Evolutionary conservation across 441 rosid species (phyloP).

Genomic region (Erodium moschatum): DNA sequence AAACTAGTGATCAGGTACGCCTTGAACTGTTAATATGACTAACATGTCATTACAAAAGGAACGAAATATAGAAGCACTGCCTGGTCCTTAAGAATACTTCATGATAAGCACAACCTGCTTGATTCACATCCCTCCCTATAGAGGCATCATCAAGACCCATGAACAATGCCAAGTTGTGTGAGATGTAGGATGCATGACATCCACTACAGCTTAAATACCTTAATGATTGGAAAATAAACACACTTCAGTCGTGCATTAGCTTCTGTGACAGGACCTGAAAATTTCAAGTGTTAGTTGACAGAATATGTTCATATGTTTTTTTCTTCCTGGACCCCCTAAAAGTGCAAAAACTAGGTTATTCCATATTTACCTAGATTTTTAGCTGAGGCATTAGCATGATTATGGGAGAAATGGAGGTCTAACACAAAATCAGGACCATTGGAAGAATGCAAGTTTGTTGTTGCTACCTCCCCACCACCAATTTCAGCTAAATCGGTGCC

Average conservation of each 20-base stretch:
- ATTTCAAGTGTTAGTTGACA: conserved; percentile 12
- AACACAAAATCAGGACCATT: conserved; percentile 49
- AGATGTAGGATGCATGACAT: not conserved
- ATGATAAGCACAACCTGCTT: not conserved
- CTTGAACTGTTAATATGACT: not conserved
- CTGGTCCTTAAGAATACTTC: not conserved
- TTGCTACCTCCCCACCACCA: conserved; percentile 53
- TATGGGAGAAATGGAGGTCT: conserved; percentile 34
- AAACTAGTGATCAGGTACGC: not conserved
- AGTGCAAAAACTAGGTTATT: not conserved
- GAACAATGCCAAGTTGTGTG: not conserved
- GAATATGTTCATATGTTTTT: not conserved
- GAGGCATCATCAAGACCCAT: not conserved
- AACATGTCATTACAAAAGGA: not conserved
- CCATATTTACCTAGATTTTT: conserved; percentile 21
- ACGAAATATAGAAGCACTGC: not conserved
- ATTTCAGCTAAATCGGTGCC: conserved; percentile 55
- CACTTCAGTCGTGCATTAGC: conserved; percentile 70
- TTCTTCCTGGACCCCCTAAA: not conserved
- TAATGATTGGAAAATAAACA: conserved; percentile 52
- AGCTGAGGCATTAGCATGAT: conserved; percentile 14
- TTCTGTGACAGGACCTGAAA: conserved; percentile 31
- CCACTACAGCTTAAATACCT: conserved; percentile 31
- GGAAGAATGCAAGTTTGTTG: conserved; percentile 55
- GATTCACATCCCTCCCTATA: not conserved